Evolutionary conservation across 257 asterid genomes (phyloP), one percentile per base, ranked within the genome.

Genomic region (Euphrasia confusa): DNA sequence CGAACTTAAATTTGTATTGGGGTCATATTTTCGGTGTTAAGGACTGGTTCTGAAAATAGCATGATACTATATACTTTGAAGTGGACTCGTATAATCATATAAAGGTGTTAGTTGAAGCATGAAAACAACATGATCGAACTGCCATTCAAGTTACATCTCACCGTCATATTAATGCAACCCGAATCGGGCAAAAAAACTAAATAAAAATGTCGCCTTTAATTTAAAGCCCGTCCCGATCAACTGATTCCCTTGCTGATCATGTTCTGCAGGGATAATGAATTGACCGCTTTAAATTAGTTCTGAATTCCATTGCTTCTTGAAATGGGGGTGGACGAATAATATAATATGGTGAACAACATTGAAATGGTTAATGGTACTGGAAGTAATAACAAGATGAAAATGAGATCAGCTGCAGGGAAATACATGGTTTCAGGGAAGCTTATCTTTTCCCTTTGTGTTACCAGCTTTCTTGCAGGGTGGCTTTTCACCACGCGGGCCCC

Each of bases 391-490:
- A 77, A 39, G 42, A 80, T 52, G 70, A 83, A 74, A 71, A 76
- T 76, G 91, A 49, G 85, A 7, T 2, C 24, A 21, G 24, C 40
- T 7, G 40, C 40, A 47, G 85, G 80, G 44, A 83, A 76, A 65
- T 48, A 75, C 8, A 7, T 35, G 0, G 66, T 84, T 33, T 75
- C 87, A 7, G 72, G 71, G 15, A 84, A 82, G 71, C 68, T 80
- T 12, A 71, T 87, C 6, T 24, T 80, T 12, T 77, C 67, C 15
- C 75, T 84, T 1, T 87, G 95, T 61, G 32, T 80, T 10, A 79
- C 81, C 2, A 78, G 93, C 77, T 87, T 87, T 78, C 72, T 80
- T 10, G 85, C 78, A 28, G 95, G 95, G 35, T 75, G 84, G 17
- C 76, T 87, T 30, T 71, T 87, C 27, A 73, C 75, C 2, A 70